Conservation (phyloP, 805 yeast species). For the Spathaspora sp. region DNA sequence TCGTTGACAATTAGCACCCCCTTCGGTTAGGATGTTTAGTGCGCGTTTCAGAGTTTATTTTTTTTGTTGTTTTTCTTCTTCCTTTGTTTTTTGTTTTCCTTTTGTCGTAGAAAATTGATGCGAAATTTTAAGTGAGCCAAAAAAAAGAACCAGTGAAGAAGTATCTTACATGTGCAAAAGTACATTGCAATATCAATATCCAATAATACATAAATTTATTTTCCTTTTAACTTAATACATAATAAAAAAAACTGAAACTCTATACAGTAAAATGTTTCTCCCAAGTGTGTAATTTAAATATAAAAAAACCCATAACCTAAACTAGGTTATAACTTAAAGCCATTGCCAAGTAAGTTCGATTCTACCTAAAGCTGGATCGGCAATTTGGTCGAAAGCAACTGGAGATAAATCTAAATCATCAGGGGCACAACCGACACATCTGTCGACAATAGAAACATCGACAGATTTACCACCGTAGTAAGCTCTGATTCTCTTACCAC, state of each 20-base stretch:
- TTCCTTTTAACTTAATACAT: background rate
- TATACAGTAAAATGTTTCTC: background rate
- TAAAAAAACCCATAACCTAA: background rate
- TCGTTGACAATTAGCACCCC: background rate
- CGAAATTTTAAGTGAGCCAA: background rate
- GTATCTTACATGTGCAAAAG: background rate
- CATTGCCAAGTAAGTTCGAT: conserved; percentile 52
- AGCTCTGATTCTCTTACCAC: conserved; percentile 51
- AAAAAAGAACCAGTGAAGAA: no score
- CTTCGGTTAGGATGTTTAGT: background rate
- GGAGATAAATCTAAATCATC: conserved; percentile 60
- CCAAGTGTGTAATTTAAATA: conserved; percentile 1
- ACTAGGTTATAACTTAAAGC: conserved; percentile 10
- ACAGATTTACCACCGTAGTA: conserved; percentile 48
- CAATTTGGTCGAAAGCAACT: conserved; percentile 50
- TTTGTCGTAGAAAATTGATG: background rate
- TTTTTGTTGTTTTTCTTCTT: background rate
- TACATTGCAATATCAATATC: background rate
- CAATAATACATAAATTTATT: background rate
- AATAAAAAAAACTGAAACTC: background rate
- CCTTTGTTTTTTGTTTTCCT: no score
- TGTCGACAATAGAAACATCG: conserved; percentile 53
- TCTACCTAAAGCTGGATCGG: conserved; percentile 50
- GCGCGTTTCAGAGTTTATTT: background rate
- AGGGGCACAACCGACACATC: conserved; percentile 51